phyloP scores from a whole-genome alignment of 1,284 basidiomycete species.

The Rhodotorula sp. region DNA sequence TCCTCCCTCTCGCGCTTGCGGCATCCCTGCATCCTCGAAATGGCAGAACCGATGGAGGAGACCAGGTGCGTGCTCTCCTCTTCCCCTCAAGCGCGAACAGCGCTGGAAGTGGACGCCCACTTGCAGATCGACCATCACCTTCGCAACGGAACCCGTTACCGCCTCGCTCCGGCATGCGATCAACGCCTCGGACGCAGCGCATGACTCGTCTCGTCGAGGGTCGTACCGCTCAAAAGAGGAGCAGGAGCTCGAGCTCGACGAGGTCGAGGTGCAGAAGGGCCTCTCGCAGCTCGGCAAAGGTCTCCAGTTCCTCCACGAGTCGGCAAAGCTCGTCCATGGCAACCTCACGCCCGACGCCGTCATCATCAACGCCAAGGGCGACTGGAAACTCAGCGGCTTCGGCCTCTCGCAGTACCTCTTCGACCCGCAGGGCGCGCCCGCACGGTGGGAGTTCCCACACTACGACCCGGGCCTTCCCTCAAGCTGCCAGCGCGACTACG shows the following conservation, averaged over 20 bases:
- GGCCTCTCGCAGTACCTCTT: constrained; percentile 80
- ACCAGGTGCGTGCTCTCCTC: constrained; percentile 59
- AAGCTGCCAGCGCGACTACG: constrained; percentile 87
- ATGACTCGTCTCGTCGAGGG: constrained; percentile 57
- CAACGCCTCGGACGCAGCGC: constrained; percentile 48
- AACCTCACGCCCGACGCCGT: constrained; percentile 83
- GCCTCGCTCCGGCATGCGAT: constrained; percentile 65
- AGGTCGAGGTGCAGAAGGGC: constrained; percentile 98
- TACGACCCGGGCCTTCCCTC: constrained; percentile 77
- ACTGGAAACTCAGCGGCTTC: constrained; percentile 95
- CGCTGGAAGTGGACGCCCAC: no score
- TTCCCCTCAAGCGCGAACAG: no score
- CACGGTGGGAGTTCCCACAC: constrained; percentile 85
- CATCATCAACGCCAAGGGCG: constrained; percentile 85
- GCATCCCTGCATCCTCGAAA: constrained; percentile 95
- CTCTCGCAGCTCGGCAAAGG: constrained; percentile 92
- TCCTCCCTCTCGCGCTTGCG: constrained; percentile 80
- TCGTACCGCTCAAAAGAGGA: constrained; percentile 40
- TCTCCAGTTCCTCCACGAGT: constrained; percentile 86
- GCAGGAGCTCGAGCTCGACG: constrained; percentile 69
- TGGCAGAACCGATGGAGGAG: constrained; percentile 98
- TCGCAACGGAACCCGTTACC: constrained; percentile 9
- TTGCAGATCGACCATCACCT: constrained; percentile 5
- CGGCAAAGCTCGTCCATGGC: constrained; percentile 86
- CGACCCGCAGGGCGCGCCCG: constrained; percentile 69